Conservation (phyloP, 345 rosid species). For the Hibiscus tridactylites region DNA sequence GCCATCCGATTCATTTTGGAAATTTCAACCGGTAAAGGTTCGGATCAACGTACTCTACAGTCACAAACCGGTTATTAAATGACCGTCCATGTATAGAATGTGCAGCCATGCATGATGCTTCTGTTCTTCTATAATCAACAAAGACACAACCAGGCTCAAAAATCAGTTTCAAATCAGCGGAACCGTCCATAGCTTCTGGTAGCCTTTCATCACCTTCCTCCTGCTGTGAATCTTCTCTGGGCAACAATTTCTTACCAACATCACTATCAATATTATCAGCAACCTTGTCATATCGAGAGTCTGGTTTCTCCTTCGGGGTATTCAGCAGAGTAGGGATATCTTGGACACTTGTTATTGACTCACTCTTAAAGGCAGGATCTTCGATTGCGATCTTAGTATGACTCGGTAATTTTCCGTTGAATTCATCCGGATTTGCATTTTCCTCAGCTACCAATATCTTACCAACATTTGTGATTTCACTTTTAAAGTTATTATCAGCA, state of each 20-base stretch:
- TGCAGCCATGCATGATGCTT: constrained; percentile 62
- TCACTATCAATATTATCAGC: constrained; percentile 2
- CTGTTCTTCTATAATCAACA: constrained; percentile 71
- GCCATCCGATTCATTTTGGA: constrained; percentile 18
- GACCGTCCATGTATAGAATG: constrained; percentile 65
- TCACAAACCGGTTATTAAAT: constrained; percentile 46
- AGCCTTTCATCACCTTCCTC: constrained; percentile 15
- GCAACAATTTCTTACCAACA: constrained; percentile 11
- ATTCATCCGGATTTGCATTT: constrained; percentile 8
- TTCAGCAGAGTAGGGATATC: constrained; percentile 10
- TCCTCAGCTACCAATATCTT: constrained; percentile 13
- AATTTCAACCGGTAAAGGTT: constrained; percentile 48
- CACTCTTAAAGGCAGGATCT: constrained; percentile 8
- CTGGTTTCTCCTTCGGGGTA: constrained; percentile 19
- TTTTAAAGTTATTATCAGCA: constrained; percentile 11
- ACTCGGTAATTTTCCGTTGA: constrained; percentile 9
- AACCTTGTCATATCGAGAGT: constrained; percentile 12
- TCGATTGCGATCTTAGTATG: constrained; percentile 15
- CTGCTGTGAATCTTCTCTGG: constrained; percentile 14
- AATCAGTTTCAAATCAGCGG: constrained; percentile 15
- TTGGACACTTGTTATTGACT: constrained; percentile 1
- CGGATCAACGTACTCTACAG: constrained; percentile 50
- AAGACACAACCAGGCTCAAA: constrained; percentile 64
- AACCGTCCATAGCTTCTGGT: constrained; percentile 7
- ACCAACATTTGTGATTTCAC: constrained; percentile 2